Evolutionary conservation across 1,284 basidiomycete genomes (phyloP), one percentile per base, ranked within the genome.

Genomic region (Termitomyces sp.): DNA sequence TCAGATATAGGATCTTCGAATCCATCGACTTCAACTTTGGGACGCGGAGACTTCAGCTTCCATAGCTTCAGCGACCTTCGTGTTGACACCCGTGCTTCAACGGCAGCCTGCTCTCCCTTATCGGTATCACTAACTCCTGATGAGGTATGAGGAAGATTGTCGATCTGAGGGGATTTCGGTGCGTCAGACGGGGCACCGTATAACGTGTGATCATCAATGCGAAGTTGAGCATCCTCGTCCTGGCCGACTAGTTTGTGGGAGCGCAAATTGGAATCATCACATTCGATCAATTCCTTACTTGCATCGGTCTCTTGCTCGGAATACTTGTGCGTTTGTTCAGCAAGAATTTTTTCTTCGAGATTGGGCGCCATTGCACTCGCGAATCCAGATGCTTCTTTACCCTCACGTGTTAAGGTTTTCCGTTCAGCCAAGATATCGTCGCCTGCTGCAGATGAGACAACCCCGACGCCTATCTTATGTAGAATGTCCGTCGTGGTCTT

Each of bases 1-100:
- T 94, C 90, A 61, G 78, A 82, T 28, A 97, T 77, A 12, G 94
- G 94, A 69, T 98, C 94, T 58, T 90, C 86, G 63, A 98, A 94
- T 15, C 82, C 82, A 59, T 90, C 71, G 0, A 88, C 82, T 62
- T 92, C 85, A 50, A 95, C 81, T 33, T 78, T 71, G 0, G 92
- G 92, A 30, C 83, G 80, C 1, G 81, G 77, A 0, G 81, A 85
- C 0, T 84, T 83, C 57, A 91, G 70, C 12, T 79, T 76, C 80
- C 83, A 86, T 9, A 72, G 68, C 59, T 70, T 70, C 6, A 84
- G 66, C 61, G 86, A 81, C 63, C 80, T 84, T 53, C 83, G 75
- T 43, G 85, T 64, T 2, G 73, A 70, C 26, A 76, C 68, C 31
- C 81, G 78, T 24, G 80, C 80, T 15, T 70, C 68, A 1, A 78